A percentile compares a stretch with the other conserved stretches of the same genome.
These are phyloP conservation scores for Debaryomyces tyrocola DNA, from an alignment of 805 yeast genomes.

Conservation along the genomic window DNA sequence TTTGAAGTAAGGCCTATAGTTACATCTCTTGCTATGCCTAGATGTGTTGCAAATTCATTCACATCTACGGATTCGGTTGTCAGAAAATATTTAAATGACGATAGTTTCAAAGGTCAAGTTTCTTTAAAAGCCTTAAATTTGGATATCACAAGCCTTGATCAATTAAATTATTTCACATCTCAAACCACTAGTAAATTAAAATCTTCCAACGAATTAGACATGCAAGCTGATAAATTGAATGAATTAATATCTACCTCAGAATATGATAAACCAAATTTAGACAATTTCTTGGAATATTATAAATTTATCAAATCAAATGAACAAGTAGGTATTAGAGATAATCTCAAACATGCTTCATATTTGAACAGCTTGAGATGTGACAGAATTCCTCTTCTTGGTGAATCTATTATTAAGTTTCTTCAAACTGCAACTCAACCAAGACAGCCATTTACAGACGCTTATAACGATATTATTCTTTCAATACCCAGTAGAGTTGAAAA, in stretches of 20 bases:
- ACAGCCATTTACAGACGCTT: constrained; percentile 11
- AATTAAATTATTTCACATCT: constrained; percentile 46
- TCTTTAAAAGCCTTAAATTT: constrained; percentile 63
- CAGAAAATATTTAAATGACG: constrained; percentile 19
- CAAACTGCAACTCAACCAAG: constrained; percentile 10
- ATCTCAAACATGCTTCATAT: constrained; percentile 56
- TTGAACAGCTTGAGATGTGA: constrained; percentile 66
- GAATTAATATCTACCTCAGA: constrained; percentile 23
- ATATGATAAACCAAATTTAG: constrained; percentile 21
- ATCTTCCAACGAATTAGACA: constrained; percentile 46
- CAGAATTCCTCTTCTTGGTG: constrained; percentile 67
- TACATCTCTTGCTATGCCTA: constrained; percentile 79
- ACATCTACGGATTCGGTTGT: constrained; percentile 38
- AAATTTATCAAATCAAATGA: constrained; percentile 53
- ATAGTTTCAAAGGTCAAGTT: constrained; percentile 21
- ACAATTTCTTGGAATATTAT: constrained; percentile 57
- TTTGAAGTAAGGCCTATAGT: constrained; percentile 94
- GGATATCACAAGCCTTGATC: constrained; percentile 48
- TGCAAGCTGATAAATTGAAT: constrained; percentile 45
- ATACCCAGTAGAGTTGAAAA: constrained; percentile 27
- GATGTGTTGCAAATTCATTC: constrained; percentile 57
- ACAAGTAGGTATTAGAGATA: constrained; percentile 51
- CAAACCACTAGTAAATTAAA: constrained; percentile 44
- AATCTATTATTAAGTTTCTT: constrained; percentile 49
- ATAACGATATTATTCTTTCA: constrained; percentile 20